Conservation (phyloP, 768 basidiomycete species). For the Tricholoma hemisulphureum region DNA sequence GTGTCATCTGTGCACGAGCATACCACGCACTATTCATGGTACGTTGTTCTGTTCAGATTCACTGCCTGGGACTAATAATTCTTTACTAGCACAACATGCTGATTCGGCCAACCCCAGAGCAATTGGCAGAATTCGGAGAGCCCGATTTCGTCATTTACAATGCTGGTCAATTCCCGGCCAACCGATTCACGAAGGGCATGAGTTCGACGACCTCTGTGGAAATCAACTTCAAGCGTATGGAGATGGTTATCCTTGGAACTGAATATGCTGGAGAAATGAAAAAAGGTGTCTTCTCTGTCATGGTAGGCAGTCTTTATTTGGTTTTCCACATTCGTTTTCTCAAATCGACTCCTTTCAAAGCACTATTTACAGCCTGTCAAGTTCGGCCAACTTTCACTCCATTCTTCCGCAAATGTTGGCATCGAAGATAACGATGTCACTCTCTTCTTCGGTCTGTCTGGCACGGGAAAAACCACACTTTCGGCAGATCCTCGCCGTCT, state of each 20-base stretch:
- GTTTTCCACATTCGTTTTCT: conserved; percentile 5
- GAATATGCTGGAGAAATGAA: conserved; percentile 99
- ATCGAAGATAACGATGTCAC: conserved; percentile 88
- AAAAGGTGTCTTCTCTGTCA: conserved; percentile 99
- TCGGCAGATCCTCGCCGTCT: conserved; percentile 93
- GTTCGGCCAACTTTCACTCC: conserved; percentile 96
- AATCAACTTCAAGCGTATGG: conserved; percentile 99
- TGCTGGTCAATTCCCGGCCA: conserved; percentile 99
- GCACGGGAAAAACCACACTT: conserved; percentile 98
- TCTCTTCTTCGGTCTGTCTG: conserved; percentile 97
- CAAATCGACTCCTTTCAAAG: conserved; percentile 31
- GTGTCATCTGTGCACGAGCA: conserved; percentile 96
- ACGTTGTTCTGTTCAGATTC: conserved; percentile 32
- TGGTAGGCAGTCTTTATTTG: conserved; percentile 50
- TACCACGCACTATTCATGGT: conserved; percentile 99
- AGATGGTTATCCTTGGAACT: conserved; percentile 99
- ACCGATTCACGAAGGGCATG: conserved; percentile 99
- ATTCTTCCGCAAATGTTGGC: conserved; percentile 97
- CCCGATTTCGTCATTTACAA: conserved; percentile 99
- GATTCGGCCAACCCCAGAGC: conserved; percentile 94
- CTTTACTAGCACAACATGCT: conserved; percentile 90
- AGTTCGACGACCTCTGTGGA: conserved; percentile 98
- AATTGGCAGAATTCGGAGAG: conserved; percentile 91
- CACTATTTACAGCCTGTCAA: conserved; percentile 99
- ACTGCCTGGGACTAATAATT: not conserved